Evolutionary conservation across 2,329 filamentous ascomycete species (phyloP).

Genomic region (Claviceps sp.): DNA sequence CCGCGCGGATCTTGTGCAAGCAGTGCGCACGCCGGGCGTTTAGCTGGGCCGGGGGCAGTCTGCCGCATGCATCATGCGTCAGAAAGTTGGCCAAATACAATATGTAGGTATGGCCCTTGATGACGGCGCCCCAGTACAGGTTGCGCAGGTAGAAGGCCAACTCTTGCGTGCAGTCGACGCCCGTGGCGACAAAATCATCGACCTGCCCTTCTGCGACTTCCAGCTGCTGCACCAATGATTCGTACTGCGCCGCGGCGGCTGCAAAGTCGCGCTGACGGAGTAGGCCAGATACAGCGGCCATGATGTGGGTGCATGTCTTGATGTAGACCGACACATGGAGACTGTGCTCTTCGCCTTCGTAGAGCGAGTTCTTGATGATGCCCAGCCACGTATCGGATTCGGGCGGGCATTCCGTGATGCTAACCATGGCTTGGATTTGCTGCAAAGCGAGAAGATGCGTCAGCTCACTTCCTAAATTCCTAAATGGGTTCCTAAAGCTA

Average conservation of each 20-base stretch:
- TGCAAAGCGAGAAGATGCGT: conserved; percentile 6
- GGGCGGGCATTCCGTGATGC: conserved; percentile 19
- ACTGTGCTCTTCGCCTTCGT: conserved; percentile 14
- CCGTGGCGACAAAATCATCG: conserved; percentile 7
- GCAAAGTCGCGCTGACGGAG: conserved; percentile 15
- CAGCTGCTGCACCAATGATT: conserved; percentile 13
- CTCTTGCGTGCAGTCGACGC: conserved; percentile 2
- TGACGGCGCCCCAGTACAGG: conserved; percentile 18
- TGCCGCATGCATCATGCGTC: conserved; percentile 16
- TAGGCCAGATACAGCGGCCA: conserved; percentile 15
- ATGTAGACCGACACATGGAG: conserved; percentile 17
- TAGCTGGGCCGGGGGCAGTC: conserved; percentile 14
- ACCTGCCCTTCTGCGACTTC: conserved; percentile 14
- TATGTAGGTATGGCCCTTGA: conserved; percentile 23
- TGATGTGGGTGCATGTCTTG: conserved; percentile 14
- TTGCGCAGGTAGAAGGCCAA: conserved; percentile 20
- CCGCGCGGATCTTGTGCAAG: conserved; percentile 13
- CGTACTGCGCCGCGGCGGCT: conserved; percentile 16
- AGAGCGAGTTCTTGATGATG: conserved; percentile 14
- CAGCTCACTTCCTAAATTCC: too few species aligned
- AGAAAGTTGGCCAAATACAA: conserved; percentile 22
- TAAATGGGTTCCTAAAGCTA: too few species aligned
- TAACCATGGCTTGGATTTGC: conserved; percentile 25
- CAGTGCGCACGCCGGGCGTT: conserved; percentile 16
- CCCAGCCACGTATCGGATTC: conserved; percentile 24